Base-by-base conservation (phyloP, 2,329 filamentous ascomycete genomes). In the Colletotrichum sp. region DNA sequence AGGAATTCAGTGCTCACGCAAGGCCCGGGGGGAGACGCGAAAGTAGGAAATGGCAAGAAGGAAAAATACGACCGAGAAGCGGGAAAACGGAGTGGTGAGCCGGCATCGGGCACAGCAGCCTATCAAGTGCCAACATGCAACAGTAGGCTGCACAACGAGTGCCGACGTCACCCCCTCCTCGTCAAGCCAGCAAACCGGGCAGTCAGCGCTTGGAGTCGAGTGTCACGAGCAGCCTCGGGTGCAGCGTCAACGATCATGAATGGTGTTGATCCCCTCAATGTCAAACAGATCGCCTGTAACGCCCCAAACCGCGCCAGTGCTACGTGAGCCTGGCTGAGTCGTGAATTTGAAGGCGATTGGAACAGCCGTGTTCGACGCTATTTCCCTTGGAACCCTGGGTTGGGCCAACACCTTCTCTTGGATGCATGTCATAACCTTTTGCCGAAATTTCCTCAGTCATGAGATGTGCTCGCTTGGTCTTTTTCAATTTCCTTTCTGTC, bases 221-320 rank as follows among this genome's bases (percentile, higher is more conserved):
- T 64, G 43, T 70, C 66, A 74, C 43, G 64, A 70, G 59, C 59
- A 70, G 43, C 71, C 66, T 74, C 71, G 71, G 71, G n/a, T 36
- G 30, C 52, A 18, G 10, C 32, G 15, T 13, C 64, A 61, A 16
- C 60, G 13, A 15, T 63, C 48, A 24, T 30, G 52, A 55, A 24
- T 18, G 10, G n/a, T 30, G 61, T 66, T 39, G 52, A 67, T 74
- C 61, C 16, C 52, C 36, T 67, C 36, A 52, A 67, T 36, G 28
- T 30, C 28, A 55, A 34, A 63, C 61, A 15, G 67, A 66, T 67
- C 36, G 24, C 30, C 60, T 28, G 24, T 39, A 66, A 55, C 39
- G 30, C 52, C 36, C 21, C 61, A 39, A 32, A n/a, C 13, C 24
- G 26, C 2, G 3, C 24, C 39, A 61, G 30, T 71, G 39, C 68